These are phyloP conservation scores for Prunus campanulata DNA, from an alignment of 306 rosid genomes.

Conservation along the genomic window DNA sequence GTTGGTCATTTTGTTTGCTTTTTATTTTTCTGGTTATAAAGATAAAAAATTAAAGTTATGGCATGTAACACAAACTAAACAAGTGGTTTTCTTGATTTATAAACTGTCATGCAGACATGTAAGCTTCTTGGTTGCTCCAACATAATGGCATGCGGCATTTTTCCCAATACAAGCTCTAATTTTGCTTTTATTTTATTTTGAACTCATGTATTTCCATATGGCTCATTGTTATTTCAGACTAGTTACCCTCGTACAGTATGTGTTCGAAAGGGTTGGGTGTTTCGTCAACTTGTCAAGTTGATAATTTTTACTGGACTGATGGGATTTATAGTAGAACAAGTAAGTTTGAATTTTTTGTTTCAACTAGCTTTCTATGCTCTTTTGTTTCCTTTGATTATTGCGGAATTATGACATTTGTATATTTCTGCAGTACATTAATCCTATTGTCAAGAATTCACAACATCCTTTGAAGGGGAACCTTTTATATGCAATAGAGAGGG, in stretches of 20 bases:
- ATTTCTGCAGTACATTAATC: constrained; percentile 89
- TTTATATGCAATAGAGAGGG: constrained; percentile 81
- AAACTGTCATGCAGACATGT: background rate
- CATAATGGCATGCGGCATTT: background rate
- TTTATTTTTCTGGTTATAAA: background rate
- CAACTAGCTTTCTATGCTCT: background rate
- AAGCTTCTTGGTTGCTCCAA: background rate
- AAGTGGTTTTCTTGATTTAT: background rate
- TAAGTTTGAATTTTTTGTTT: constrained; percentile 34
- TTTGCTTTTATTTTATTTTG: background rate
- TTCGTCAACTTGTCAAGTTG: constrained; percentile 81
- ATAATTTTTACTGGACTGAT: constrained; percentile 89
- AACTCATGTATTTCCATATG: background rate
- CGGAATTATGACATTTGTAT: constrained; percentile 30
- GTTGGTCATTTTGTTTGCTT: background rate
- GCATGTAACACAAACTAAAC: background rate
- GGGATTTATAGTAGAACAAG: constrained; percentile 97
- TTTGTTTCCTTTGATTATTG: background rate
- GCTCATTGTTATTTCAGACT: constrained; percentile 48
- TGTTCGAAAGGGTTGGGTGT: constrained; percentile 88
- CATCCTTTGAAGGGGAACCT: constrained; percentile 93
- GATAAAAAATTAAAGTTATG: background rate
- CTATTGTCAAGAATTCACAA: constrained; percentile 86
- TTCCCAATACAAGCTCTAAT: background rate
- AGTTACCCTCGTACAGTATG: constrained; percentile 78